Evolutionary conservation across 306 rosid genomes (phyloP), one percentile per base, ranked within the genome.

Genomic region (Delonix regia): DNA sequence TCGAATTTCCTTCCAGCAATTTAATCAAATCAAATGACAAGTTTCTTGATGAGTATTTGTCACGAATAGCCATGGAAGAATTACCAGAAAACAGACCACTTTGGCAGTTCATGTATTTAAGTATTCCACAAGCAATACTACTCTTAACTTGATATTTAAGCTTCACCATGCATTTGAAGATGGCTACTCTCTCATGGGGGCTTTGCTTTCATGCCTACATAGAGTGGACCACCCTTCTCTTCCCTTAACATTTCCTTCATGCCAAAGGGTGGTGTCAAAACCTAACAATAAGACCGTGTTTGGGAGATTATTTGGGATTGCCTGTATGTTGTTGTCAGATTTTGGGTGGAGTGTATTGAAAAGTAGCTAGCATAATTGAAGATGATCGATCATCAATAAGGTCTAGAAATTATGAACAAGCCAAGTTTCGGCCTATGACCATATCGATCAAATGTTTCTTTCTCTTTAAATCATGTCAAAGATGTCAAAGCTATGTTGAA

Each of bases 161-260:
- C 61, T 86, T 63, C 88, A 86, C 53, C 90, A 84, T 59, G 78
- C 92, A 4, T 86, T 88, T 63, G 92, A 88, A 6, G 88, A 88
- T 83, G 91, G 87, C 21, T 88, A 60, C 83, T 47, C 87, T 6
- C 28, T 85, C 11, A 85, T 88, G 90, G 71, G 77, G n/a, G 47
- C 83, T 51, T 77, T 86, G 62, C 80, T 89, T 69, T 75, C 89
- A 2, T 78, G 71, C 25, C 73, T 83, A 0, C 77, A 69, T 56
- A 80, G 83, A 38, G 80, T 75, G 1, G 73, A 80, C 13, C 4
- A 89, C n/a, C 87, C 86, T 72, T 82, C 85, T 45, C 28, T 74
- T 71, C 92, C 88, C 3, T 4, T 86, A 2, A 80, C 77, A 0
- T 82, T 88, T 75, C 88, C 92, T 55, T 77, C 88, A 18, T 71